Conservation (phyloP, 2,329 filamentous ascomycete species). For the Meredithiella fracta region DNA sequence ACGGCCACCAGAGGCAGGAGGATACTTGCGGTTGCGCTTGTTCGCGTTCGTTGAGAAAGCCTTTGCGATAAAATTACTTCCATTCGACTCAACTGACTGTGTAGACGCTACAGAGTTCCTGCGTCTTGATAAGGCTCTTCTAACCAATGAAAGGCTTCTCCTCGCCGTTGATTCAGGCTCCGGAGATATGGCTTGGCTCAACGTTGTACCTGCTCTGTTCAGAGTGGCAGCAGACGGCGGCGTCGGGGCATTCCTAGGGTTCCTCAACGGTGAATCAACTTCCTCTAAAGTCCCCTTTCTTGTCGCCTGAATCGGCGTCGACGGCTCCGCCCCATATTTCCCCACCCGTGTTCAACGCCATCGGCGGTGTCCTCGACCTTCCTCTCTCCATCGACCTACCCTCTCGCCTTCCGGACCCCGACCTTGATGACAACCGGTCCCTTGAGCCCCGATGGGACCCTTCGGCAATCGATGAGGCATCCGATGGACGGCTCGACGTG, state of each 20-base stretch:
- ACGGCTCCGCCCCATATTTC: not conserved
- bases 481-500: constrained; percentile 30
- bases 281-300: constrained; percentile 36
- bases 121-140: constrained; percentile 34
- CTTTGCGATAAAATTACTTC: constrained; percentile 8
- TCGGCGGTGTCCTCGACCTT: constrained; percentile 5
- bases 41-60: constrained; percentile 7
- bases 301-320: constrained; percentile 19
- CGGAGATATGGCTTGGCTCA: constrained; percentile 15
- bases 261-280: constrained; percentile 44
- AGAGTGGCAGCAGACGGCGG: constrained; percentile 24
- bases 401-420: not conserved
- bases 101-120: constrained; percentile 23
- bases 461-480: constrained; percentile 23
- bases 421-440: constrained; percentile 1
- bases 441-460: constrained; percentile 14
- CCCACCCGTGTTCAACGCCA: not conserved
- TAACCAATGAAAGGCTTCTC: constrained; percentile 34
- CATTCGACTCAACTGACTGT: not conserved
- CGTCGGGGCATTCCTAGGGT: constrained; percentile 42
- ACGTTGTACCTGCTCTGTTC: constrained; percentile 18
- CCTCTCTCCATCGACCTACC: constrained; percentile 2
- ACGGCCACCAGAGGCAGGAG: constrained; percentile 10
- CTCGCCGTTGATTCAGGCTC: constrained; percentile 21
- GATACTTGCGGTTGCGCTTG: constrained; percentile 13